Evolutionary conservation across 164 flowering plant genomes (phyloP), one percentile per base, ranked within the genome.

Genomic region (Hamamelis virginiana): DNA sequence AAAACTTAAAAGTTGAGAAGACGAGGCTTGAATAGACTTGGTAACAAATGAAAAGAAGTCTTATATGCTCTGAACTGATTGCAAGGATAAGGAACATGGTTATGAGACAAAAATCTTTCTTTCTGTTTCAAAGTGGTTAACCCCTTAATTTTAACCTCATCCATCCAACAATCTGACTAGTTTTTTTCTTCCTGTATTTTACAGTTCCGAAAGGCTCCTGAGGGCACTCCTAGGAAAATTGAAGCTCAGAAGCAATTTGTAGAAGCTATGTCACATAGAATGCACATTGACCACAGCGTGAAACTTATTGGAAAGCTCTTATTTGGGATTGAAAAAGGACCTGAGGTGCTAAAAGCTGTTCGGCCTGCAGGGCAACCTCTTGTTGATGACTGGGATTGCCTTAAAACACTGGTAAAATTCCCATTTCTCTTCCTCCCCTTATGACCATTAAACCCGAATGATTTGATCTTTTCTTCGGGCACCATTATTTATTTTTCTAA

Each of bases 321-420:
- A 27, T 92, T 90, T 71, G 97, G 96, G 67, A 80, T 86, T 62
- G 78, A 78, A 66, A 82, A 80, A 59, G 91, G 87, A 43, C 72
- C 87, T 4, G 84, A 82, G 75, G 82, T 88, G 56, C 73, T 89
- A 65, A 71, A 76, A 41, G 59, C 81, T 47, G 85, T 91, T 43
- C 88, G 90, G 8, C 82, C 94, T 23, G 78, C 89, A 3, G 96
- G 96, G 15, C 80, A 80, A 27, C 92, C 92, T 52, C 84, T 93
- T 43, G 94, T 90, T 44, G 97, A 93, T 78, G 87, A 91, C 80
- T 93, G 98, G 98, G 73, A 66, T 41, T 92, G 98, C 83, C 92
- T 94, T 22, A 92, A 86, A 80, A 76, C 82, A 8, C 73, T 86
- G 93, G 98, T 94, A 87, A 75, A 21, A 2, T 12, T 47, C 22